Evolutionary conservation across 768 basidiomycete genomes (phyloP).

Genomic region (Russula vinacea): DNA sequence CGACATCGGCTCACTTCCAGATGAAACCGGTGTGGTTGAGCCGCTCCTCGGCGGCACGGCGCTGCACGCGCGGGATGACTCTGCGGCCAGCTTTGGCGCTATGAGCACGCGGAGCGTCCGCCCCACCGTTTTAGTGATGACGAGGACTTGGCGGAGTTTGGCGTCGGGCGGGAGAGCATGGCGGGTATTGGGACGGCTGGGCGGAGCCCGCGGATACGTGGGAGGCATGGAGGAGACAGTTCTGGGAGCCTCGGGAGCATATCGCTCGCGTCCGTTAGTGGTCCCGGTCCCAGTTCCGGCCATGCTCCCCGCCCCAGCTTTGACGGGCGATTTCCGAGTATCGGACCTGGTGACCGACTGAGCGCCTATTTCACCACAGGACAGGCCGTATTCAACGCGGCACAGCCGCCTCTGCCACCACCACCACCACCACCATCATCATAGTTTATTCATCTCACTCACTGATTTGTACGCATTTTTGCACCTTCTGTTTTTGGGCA

Average conservation of each 20-base stretch:
- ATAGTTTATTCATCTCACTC: background rate
- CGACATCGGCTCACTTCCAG: slow-evolving; percentile 17
- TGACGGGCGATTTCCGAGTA: slow-evolving; percentile 14
- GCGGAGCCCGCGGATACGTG: slow-evolving; percentile 34
- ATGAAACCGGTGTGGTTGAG: slow-evolving; percentile 29
- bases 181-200: slow-evolving; percentile 47
- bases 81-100: slow-evolving; percentile 33
- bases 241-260: slow-evolving; percentile 7
- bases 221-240: slow-evolving; percentile 6
- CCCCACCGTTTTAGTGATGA: background rate
- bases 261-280: slow-evolving; percentile 1
- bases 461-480: background rate
- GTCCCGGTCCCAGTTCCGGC: background rate
- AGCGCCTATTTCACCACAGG: slow-evolving; percentile 5
- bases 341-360: slow-evolving; percentile 15
- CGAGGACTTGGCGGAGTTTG: slow-evolving; percentile 5
- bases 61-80: slow-evolving; percentile 32
- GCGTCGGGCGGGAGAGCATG: slow-evolving; percentile 37
- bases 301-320: background rate
- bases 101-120: background rate
- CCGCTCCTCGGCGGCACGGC: slow-evolving; percentile 35
- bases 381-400: too few species aligned
- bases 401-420: background rate
- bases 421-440: background rate
- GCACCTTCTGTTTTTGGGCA: background rate